Evolutionary conservation across 176 grass and related monocot species (phyloP).

Genomic region (Musa schizocarpa): DNA sequence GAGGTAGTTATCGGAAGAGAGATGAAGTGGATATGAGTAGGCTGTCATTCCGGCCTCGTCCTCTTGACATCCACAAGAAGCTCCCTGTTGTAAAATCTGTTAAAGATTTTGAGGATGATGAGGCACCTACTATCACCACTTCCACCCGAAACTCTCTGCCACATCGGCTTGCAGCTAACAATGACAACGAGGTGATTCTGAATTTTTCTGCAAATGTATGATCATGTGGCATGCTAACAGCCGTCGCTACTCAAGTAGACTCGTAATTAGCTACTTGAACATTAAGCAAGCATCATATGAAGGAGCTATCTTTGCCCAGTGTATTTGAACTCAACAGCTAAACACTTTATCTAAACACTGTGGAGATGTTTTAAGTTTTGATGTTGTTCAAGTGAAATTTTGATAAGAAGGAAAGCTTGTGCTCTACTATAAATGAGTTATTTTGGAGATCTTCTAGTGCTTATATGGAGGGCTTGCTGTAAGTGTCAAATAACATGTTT

Average conservation of each 20-base stretch:
- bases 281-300: not conserved
- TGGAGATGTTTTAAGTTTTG: not conserved
- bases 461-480: not conserved
- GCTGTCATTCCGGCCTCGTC: slow-evolving; percentile 84
- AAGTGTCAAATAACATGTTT: not conserved
- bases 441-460: not conserved
- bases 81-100: slow-evolving; percentile 77
- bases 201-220: not conserved
- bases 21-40: slow-evolving; percentile 86
- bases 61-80: slow-evolving; percentile 97
- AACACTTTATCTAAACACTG: not conserved
- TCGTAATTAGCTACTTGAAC: not conserved
- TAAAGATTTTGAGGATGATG: slow-evolving; percentile 91
- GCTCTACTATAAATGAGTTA: not conserved
- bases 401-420: not conserved
- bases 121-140: slow-evolving; percentile 12
- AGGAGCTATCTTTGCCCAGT: no score
- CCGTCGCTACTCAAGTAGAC: not conserved
- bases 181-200: slow-evolving; percentile 24
- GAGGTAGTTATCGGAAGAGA: slow-evolving; percentile 23
- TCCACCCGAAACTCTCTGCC: slow-evolving; percentile 20
- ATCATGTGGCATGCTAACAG: not conserved
- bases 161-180: slow-evolving; percentile 23
- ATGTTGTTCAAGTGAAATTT: not conserved
- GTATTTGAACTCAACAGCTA: not conserved